These are phyloP conservation scores for Cylindrotheca fusiformis DNA, from an alignment of 108 stramenopile genomes.

Conservation along the genomic window DNA sequence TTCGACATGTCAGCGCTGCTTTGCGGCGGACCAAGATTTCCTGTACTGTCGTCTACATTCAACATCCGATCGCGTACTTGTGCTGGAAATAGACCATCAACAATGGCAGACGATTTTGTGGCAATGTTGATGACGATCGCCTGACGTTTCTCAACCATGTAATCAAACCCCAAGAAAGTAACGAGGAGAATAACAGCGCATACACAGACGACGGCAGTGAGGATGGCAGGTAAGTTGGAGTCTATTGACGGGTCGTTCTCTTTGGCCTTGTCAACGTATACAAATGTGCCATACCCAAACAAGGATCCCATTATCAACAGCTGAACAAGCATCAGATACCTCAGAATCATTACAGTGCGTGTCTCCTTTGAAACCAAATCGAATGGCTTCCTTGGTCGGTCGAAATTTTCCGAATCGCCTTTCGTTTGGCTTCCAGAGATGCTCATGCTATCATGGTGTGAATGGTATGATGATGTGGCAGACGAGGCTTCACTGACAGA, in stretches of 20 bases:
- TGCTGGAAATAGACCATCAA: constrained; percentile 27
- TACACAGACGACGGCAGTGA: constrained; percentile 10
- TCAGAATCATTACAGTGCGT: constrained; percentile 1
- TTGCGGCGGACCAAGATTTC: neutral
- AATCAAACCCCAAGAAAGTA: constrained; percentile 25
- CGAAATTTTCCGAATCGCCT: neutral
- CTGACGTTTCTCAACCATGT: constrained; percentile 29
- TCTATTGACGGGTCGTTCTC: neutral
- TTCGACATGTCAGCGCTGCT: neutral
- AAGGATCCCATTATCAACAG: neutral
- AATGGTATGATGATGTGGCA: neutral
- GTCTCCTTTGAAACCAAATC: constrained; percentile 20
- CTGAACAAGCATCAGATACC: constrained; percentile 1
- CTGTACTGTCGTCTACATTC: neutral
- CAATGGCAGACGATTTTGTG: constrained; percentile 28
- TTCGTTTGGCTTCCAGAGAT: neutral
- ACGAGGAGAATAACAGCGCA: constrained; percentile 9
- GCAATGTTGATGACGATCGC: constrained; percentile 28
- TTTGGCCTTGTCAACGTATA: constrained; percentile 10
- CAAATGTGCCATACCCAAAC: constrained; percentile 3
- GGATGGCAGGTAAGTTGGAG: constrained; percentile 7
- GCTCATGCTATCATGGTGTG: neutral
- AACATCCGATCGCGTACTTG: constrained; percentile 37
- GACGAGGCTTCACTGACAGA: neutral
- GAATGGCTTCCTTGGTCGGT: constrained; percentile 1